Base-by-base conservation (phyloP, 2,329 filamentous ascomycete species). In the Aspergillus thermomutatus region DNA sequence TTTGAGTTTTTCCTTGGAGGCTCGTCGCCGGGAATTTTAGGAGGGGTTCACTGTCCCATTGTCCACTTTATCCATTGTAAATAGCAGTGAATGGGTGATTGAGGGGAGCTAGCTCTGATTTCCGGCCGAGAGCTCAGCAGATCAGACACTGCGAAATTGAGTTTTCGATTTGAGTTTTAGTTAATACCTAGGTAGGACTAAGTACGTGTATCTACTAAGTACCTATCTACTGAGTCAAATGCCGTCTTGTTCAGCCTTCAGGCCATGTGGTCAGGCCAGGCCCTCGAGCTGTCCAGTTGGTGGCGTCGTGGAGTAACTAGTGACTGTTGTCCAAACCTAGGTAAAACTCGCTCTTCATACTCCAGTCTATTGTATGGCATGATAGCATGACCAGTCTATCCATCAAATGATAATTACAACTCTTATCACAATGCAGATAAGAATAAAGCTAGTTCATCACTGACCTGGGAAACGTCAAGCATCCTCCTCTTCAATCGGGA, bases 401-500 rank as follows among this genome's bases (percentile, higher is more conserved):
- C 31, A 14, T 37, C 31, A 34, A 31, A 37, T 37, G 7, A 17
- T n/a, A 37, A 37, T 37, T 37, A 37, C 14, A 6, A 37, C 14
- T 7, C 6, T 37, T 37, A 37, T 37, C 31, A 14, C 31, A 37
- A 7, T 7, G 31, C 31, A 7, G 31, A 37, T 37, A 37, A 37
- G 31, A 17, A 37, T 37, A 37, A 37, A 17, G 5, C 3, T 37
- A 14, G 17, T 17, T 31, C 31, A 37, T 37, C 14, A 11, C 31
- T 26, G 45, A 53, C 10, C 55, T 48, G 19, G 49, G 48, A 25
- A 53, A 58, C 57, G n/a, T 57, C 21, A 45, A 21, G 9, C 59
- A 3, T 59, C 57, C 49, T 66, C 65, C 8, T 64, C 64, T 46
- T 66, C 64, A 37, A 67, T 66, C 34, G 55, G 53, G 28, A 70